Percentiles rank a stretch among this genome's conserved stretches.
Evolutionary conservation across 2,329 filamentous ascomycete species (phyloP).

Genomic region (Leptographium lundbergii): DNA sequence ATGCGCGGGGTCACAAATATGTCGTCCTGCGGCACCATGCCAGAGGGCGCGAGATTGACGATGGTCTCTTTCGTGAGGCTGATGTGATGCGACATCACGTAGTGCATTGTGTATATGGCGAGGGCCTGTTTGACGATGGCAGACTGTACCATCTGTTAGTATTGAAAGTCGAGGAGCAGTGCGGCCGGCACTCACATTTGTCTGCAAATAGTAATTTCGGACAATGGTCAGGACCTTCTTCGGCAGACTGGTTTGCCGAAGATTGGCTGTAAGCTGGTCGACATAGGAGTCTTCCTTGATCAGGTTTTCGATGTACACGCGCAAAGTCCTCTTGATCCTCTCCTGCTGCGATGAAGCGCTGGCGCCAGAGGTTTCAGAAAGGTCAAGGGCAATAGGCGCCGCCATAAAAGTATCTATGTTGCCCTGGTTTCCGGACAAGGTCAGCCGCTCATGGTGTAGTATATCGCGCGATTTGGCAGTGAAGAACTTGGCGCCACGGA

Average conservation of each 20-base stretch:
- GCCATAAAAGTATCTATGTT: constrained; percentile 29
- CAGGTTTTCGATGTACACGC: constrained; percentile 36
- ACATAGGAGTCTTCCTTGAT: constrained; percentile 34
- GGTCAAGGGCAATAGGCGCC: constrained; percentile 38
- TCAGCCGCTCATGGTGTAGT: constrained; percentile 38
- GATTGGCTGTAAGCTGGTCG: constrained; percentile 35
- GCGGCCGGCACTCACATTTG: constrained; percentile 23
- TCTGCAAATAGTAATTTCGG: constrained; percentile 32
- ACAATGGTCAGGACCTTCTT: constrained; percentile 32
- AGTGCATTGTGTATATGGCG: constrained; percentile 43
- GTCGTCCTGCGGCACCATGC: constrained; percentile 29
- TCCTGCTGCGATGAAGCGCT: constrained; percentile 27
- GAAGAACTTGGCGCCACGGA: constrained; percentile 37
- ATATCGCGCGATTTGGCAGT: constrained; percentile 33
- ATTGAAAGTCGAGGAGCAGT: not conserved
- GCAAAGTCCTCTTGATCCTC: constrained; percentile 26
- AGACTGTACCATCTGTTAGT: constrained; percentile 18
- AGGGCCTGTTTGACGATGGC: constrained; percentile 40
- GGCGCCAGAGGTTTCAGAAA: constrained; percentile 23
- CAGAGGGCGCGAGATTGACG: constrained; percentile 25
- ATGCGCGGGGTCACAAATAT: constrained; percentile 38
- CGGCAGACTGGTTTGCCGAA: constrained; percentile 32
- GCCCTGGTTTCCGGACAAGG: constrained; percentile 21
- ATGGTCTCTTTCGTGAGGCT: constrained; percentile 34
- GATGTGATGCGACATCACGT: constrained; percentile 42